Conservation (phyloP, 257 asterid genomes). For the Sherardia arvensis region DNA sequence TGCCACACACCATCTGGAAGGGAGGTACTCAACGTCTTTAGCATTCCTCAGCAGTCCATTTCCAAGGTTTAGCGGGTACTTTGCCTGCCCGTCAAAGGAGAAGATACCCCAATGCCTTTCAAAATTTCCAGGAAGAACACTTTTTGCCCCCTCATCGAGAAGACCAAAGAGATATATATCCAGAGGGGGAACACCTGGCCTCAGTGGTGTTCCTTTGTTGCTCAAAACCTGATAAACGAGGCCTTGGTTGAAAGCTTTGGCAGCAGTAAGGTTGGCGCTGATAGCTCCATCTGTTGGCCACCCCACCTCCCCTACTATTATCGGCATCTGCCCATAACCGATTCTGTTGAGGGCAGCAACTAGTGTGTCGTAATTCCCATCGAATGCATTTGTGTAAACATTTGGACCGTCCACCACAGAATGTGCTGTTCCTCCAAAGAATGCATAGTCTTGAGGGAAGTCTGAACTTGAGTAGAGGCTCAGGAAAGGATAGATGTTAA, state of each 20-base stretch:
- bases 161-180: constrained; percentile 79
- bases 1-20: constrained; percentile 87
- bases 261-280: constrained; percentile 73
- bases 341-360: constrained; percentile 67
- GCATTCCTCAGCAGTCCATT: constrained; percentile 66
- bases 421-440: constrained; percentile 78
- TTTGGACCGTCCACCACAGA: constrained; percentile 75
- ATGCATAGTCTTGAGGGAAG: constrained; percentile 93
- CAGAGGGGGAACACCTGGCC: constrained; percentile 77
- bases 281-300: constrained; percentile 87
- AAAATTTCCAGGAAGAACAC: constrained; percentile 75
- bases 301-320: constrained; percentile 81
- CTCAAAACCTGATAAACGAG: constrained; percentile 47
- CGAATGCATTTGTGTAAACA: constrained; percentile 70
- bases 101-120: constrained; percentile 96
- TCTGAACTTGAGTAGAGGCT: constrained; percentile 79
- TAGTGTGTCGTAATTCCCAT: constrained; percentile 85
- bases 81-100: constrained; percentile 93
- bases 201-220: constrained; percentile 70
- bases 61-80: constrained; percentile 67
- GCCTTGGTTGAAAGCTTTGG: constrained; percentile 79
- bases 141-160: constrained; percentile 80
- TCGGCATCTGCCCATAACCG: constrained; percentile 78
- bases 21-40: constrained; percentile 62
- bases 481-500: constrained; percentile 81